Percentiles rank a stretch among this genome's conserved stretches.
Conservation (phyloP, 2,329 filamentous ascomycete species). For the Xenosphaeropsis pyriputrescens region DNA sequence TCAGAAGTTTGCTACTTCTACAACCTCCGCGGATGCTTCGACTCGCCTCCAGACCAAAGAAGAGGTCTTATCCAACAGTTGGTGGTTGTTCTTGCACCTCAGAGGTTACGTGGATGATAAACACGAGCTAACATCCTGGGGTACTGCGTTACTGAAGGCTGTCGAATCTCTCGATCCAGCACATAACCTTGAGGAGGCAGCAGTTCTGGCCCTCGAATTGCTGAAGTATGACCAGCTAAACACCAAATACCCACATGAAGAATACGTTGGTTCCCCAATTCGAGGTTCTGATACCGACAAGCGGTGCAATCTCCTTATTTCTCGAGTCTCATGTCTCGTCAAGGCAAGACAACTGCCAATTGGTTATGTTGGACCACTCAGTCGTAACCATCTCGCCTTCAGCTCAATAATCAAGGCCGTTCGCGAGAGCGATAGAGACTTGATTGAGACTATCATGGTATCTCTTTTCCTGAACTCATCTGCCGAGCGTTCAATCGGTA, state of each 20-base stretch:
- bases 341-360: constrained; percentile 71
- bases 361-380: constrained; percentile 88
- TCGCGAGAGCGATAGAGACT: constrained; percentile 63
- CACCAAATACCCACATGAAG: constrained; percentile 41
- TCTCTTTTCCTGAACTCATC: constrained; percentile 73
- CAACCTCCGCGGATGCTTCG: constrained; percentile 27
- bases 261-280: constrained; percentile 38
- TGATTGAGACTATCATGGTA: constrained; percentile 70
- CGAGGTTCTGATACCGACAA: constrained; percentile 57
- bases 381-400: constrained; percentile 77
- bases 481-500: constrained; percentile 50
- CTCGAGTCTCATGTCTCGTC: constrained; percentile 70
- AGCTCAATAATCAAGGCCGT: constrained; percentile 71
- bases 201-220: constrained; percentile 75
- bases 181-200: constrained; percentile 53
- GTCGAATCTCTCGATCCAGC: constrained; percentile 44
- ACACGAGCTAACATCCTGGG: constrained; percentile 75
- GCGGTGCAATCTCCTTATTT: constrained; percentile 65
- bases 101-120: constrained; percentile 69
- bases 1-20: constrained; percentile 52
- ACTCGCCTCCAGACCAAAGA: constrained; percentile 41
- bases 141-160: constrained; percentile 59
- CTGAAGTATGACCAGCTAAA: constrained; percentile 68
- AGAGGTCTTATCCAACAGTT: constrained; percentile 56
- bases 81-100: constrained; percentile 83